Evolutionary conservation across 225 moss, liverwort and hornwort genomes (phyloP).

Genomic region (Sphagnum tenellum): DNA sequence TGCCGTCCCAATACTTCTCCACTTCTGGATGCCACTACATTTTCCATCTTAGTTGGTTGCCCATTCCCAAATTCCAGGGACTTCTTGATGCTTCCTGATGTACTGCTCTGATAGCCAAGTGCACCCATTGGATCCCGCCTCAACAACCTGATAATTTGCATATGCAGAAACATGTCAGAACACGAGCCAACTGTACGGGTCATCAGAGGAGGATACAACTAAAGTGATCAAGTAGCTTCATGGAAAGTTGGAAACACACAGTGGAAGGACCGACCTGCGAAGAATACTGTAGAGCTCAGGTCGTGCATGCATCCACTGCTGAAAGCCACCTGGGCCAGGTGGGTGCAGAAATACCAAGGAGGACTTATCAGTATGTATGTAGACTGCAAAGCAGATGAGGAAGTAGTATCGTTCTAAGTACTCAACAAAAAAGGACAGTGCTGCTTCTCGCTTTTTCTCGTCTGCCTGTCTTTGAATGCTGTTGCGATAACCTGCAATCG

Average conservation of each 20-base stretch:
- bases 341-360: slow-evolving; percentile 45
- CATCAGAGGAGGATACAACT: too few species aligned
- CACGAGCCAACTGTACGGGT: not conserved
- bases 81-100: slow-evolving; percentile 47
- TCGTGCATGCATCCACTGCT: slow-evolving; percentile 98
- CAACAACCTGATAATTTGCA: slow-evolving; percentile 53
- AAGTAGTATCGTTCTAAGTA: slow-evolving; percentile 99
- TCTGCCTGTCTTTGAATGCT: slow-evolving; percentile 99
- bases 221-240: too few species aligned
- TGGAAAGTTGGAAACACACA: too few species aligned
- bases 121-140: slow-evolving; percentile 99
- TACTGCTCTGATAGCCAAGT: slow-evolving; percentile 68
- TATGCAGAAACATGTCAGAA: not conserved
- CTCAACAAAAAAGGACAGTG: slow-evolving; percentile 97
- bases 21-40: slow-evolving; percentile 73
- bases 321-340: slow-evolving; percentile 71
- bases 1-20: slow-evolving; percentile 97
- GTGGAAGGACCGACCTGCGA: slow-evolving; percentile 52
- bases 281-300: slow-evolving; percentile 99
- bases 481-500: slow-evolving; percentile 86
- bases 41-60: slow-evolving; percentile 84
- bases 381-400: slow-evolving; percentile 99
- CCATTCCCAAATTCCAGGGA: slow-evolving; percentile 54
- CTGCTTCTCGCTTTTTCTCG: slow-evolving; percentile 99
- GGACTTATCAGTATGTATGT: slow-evolving; percentile 88